Evolutionary conservation across 2,329 filamentous ascomycete genomes (phyloP).

Genomic region (Rutstroemia sp.): DNA sequence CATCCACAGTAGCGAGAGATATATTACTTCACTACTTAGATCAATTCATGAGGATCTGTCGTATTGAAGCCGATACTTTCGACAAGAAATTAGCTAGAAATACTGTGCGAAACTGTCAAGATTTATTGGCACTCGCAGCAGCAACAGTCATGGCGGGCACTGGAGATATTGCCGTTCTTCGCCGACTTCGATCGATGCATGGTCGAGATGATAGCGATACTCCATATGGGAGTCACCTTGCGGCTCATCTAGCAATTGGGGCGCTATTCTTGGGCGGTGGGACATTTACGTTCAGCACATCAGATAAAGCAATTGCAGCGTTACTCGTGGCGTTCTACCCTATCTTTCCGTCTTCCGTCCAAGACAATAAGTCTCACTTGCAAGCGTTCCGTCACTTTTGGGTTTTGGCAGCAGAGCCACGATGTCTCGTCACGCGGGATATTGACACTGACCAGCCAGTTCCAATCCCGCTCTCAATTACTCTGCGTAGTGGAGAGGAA

Average conservation of each 20-base stretch:
- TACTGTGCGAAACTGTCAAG: constrained; percentile 85
- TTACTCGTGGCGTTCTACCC: constrained; percentile 91
- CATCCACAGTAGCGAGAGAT: constrained; percentile 64
- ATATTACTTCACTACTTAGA: constrained; percentile 79
- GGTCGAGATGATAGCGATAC: constrained; percentile 77
- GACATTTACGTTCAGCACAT: constrained; percentile 84
- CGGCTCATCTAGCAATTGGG: constrained; percentile 85
- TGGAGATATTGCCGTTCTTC: constrained; percentile 78
- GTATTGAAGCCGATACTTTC: constrained; percentile 51
- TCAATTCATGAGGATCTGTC: constrained; percentile 72
- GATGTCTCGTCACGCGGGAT: constrained; percentile 84
- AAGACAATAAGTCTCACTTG: constrained; percentile 90
- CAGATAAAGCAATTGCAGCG: constrained; percentile 76
- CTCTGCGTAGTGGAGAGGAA: constrained; percentile 21
- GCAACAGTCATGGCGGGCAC: constrained; percentile 94
- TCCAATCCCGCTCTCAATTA: constrained; percentile 61
- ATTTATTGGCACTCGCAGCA: constrained; percentile 72
- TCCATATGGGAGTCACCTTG: constrained; percentile 89
- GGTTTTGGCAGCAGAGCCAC: constrained; percentile 85
- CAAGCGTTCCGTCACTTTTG: constrained; percentile 97
- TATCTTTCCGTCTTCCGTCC: constrained; percentile 78
- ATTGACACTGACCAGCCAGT: constrained; percentile 76
- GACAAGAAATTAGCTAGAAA: constrained; percentile 78
- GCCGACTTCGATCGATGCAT: constrained; percentile 79
- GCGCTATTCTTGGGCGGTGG: constrained; percentile 87